These are phyloP conservation scores for Cercospora sp. DNA, from an alignment of 2,329 filamentous ascomycete species.

Conservation along the genomic window DNA sequence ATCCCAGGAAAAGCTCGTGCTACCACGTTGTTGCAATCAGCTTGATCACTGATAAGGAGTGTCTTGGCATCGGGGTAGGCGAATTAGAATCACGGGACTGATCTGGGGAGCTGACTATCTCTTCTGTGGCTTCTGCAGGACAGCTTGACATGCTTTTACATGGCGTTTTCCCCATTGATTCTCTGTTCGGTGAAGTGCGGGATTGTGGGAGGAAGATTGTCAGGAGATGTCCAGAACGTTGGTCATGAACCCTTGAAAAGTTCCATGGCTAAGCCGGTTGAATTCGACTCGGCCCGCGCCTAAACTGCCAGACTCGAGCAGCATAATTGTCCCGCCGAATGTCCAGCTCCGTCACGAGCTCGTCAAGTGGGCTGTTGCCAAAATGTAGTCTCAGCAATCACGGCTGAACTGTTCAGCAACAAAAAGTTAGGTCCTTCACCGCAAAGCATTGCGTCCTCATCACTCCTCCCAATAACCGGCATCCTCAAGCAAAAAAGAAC, in stretches of 20 bases:
- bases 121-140: not conserved
- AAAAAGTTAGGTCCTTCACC: not conserved
- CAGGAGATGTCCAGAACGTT: slow-evolving; percentile 7
- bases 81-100: not conserved
- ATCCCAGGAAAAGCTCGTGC: slow-evolving; percentile 1
- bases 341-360: slow-evolving; percentile 9
- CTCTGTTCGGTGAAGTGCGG: not conserved
- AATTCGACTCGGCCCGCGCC: slow-evolving; percentile 3
- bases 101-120: not conserved
- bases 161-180: not conserved
- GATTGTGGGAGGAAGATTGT: not conserved
- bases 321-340: slow-evolving; percentile 9
- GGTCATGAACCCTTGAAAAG: not conserved
- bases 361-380: slow-evolving; percentile 6
- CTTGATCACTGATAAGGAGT: slow-evolving; percentile 10
- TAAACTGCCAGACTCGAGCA: slow-evolving; percentile 2
- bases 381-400: slow-evolving; percentile 14
- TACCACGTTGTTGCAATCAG: slow-evolving; percentile 4
- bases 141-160: not conserved
- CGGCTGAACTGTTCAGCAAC: slow-evolving; percentile 16
- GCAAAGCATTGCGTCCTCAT: not conserved
- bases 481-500: not conserved
- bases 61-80: slow-evolving; percentile 1
- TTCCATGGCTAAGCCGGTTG: slow-evolving; percentile 9
- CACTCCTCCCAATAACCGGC: not conserved